These are phyloP conservation scores for Medicago truncatula DNA, from an alignment of 306 rosid species.

Conservation along the genomic window MtrunA17r5.0-ANR NC_053049.1:2551001-2551500, in stretches of 20 bases:
- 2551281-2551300: too few species aligned
- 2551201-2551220: conserved; percentile 22
- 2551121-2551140: conserved; percentile 67
- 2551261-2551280: neutral
- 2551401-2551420: too few species aligned
- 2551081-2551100: conserved; percentile 1
- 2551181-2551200: conserved; percentile 72
- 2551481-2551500: conserved; percentile 2
- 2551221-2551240: too few species aligned
- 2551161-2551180: conserved; percentile 93
- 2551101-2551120: conserved; percentile 11
- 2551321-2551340: neutral
- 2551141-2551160: conserved; percentile 85
- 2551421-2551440: neutral
- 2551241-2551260: too few species aligned
- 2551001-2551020: conserved; percentile 21
- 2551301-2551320: neutral
- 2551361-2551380: conserved; percentile 1
- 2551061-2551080: neutral
- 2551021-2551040: conserved; percentile 6
- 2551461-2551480: neutral
- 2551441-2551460: neutral
- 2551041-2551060: conserved; percentile 14
- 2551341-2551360: neutral
- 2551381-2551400: neutral